Evolutionary conservation across 2,329 filamentous ascomycete genomes (phyloP), one percentile per base, ranked within the genome.

Genomic region (Cadophora malorum): DNA sequence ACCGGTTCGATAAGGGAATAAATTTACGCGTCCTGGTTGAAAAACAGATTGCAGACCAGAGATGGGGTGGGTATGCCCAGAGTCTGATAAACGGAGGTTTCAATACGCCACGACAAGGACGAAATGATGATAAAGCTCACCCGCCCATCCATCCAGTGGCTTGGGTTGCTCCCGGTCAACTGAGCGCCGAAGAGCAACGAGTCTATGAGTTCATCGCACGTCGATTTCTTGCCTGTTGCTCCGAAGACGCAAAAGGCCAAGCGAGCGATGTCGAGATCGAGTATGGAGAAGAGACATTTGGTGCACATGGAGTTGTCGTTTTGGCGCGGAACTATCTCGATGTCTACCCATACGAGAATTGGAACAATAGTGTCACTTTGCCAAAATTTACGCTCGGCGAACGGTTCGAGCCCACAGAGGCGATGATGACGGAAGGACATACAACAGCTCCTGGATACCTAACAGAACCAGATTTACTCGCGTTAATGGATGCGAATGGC

Each of bases 401-500:
- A 79, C 83, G 82, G 0, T 97, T 99, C 72, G 90, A 93, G 78
- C 96, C 96, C 0, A 92, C 90, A 0, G 94, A 97, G 80, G 95
- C 94, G 4, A 89, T 91, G 74, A 93, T 99, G 80, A 90, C 88
- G 0, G 94, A 98, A 74, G 95, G 96, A n/a, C 91, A 96, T 79
- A 99, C 96, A 0, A 87, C 86, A 0, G 84, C 94, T 14, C 96
- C 96, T 0, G 88, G 86, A 25, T 97, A 97, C 77, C 84, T 99
- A 35, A 98, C 96, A 0, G 96, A 99, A 78, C 94, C 96, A 0
- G 96, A 99, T 78, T 84, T 99, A 31, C 97, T 99, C 77, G 91
- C 91, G 3, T 86, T 99, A 12, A 99, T 99, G 96, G 96, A 99
- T 81, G 94, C 93, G 55, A 99, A 99, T 77, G 96, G 96, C 1